Conservation (phyloP, 1,284 basidiomycete genomes). For the Sanghuangporus baumii region DNA sequence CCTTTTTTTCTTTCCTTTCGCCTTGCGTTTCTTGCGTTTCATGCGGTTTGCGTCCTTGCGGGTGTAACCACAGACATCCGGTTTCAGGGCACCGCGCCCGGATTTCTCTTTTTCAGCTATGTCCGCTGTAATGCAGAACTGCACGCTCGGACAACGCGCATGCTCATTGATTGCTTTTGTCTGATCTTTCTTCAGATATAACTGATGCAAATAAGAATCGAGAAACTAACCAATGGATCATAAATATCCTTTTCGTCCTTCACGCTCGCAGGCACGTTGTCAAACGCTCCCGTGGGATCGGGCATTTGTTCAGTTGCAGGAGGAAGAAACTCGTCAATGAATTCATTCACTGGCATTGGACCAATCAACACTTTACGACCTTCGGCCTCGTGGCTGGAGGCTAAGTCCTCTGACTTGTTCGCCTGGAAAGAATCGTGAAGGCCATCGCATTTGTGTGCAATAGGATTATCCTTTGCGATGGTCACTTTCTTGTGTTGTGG, state of each 20-base stretch:
- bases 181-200: background rate
- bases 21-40: background rate
- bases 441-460: too few species aligned
- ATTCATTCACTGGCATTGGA: background rate
- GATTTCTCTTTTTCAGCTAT: background rate
- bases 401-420: too few species aligned
- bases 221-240: background rate
- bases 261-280: background rate
- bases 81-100: background rate
- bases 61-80: background rate
- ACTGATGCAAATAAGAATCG: background rate
- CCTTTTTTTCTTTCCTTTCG: too few species aligned
- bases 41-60: background rate
- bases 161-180: background rate
- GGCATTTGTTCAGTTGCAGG: background rate
- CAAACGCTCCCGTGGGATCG: background rate
- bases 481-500: too few species aligned
- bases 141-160: background rate
- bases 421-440: too few species aligned
- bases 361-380: too few species aligned
- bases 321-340: background rate
- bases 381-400: too few species aligned
- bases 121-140: background rate
- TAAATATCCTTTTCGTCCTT: background rate
- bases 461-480: too few species aligned